phyloP scores from a whole-genome alignment of 1,284 basidiomycete species.

The Moesziomyces globuligerus region DNA sequence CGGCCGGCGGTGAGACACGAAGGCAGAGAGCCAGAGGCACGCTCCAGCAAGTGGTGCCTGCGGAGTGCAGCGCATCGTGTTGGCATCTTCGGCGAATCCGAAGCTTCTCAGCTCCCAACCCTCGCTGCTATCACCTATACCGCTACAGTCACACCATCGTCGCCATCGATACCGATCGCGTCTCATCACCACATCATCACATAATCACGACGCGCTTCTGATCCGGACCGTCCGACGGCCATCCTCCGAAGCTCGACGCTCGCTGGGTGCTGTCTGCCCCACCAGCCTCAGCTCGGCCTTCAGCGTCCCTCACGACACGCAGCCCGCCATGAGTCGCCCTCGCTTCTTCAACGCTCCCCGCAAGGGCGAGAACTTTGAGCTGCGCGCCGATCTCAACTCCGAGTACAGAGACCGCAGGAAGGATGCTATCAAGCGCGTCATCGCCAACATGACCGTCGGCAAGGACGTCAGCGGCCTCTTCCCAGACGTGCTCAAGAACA shows the following conservation, averaged over 20 bases:
- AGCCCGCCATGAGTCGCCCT: slow-evolving; percentile 59
- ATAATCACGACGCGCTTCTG: no score
- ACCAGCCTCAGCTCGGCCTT: background rate
- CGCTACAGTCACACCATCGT: slow-evolving; percentile 2
- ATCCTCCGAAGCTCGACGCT: no score
- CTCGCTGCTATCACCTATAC: background rate
- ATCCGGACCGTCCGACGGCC: no score
- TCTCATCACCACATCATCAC: no score
- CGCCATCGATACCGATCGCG: background rate
- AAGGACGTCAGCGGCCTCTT: slow-evolving; percentile 96
- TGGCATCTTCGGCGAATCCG: slow-evolving; percentile 14
- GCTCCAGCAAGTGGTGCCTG: no score
- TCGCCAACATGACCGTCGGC: slow-evolving; percentile 92
- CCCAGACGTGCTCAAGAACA: slow-evolving; percentile 94
- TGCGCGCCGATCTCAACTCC: slow-evolving; percentile 76
- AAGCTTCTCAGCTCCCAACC: slow-evolving; percentile 15
- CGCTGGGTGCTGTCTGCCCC: background rate
- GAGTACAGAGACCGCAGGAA: slow-evolving; percentile 94
- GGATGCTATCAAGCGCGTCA: slow-evolving; percentile 90
- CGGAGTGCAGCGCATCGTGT: background rate
- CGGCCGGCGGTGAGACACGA: background rate
- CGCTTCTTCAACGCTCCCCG: slow-evolving; percentile 67
- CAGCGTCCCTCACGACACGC: slow-evolving; percentile 1
- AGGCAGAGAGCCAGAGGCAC: slow-evolving; percentile 14
- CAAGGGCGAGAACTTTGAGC: slow-evolving; percentile 66